phyloP scores from a whole-genome alignment of 495 filamentous ascomycete genomes.

The Penicillium odoratum region DNA sequence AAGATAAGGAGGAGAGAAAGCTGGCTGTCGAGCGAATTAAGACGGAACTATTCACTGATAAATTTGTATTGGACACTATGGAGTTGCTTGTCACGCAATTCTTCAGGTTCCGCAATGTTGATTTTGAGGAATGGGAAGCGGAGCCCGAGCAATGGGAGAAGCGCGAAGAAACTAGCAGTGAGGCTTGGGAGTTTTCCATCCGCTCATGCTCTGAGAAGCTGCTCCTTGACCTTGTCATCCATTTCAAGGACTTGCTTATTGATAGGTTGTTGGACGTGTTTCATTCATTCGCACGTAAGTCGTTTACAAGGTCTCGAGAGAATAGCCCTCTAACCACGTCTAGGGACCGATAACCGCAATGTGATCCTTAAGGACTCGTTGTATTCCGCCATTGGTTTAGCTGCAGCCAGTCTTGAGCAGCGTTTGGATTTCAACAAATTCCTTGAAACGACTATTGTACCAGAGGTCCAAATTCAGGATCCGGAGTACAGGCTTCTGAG shows the following conservation, averaged over 20 bases:
- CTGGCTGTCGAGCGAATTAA: conserved; percentile 64
- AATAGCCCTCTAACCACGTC: neutral
- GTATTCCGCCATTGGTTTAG: conserved; percentile 87
- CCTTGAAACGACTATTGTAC: conserved; percentile 67
- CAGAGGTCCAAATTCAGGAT: conserved; percentile 74
- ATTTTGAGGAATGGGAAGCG: conserved; percentile 87
- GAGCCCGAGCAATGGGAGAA: conserved; percentile 93
- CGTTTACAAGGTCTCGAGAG: neutral
- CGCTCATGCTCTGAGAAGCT: conserved; percentile 90
- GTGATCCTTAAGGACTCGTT: conserved; percentile 87
- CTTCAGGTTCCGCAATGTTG: conserved; percentile 81
- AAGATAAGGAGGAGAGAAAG: conserved; percentile 69
- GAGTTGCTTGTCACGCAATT: conserved; percentile 81
- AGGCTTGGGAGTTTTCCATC: conserved; percentile 84
- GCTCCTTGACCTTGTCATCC: conserved; percentile 84
- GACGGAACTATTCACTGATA: conserved; percentile 67
- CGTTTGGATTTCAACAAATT: conserved; percentile 80
- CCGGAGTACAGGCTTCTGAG: conserved; percentile 84
- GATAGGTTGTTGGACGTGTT: conserved; percentile 79
- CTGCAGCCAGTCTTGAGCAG: conserved; percentile 69
- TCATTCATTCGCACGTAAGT: conserved; percentile 63
- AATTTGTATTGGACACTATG: conserved; percentile 75
- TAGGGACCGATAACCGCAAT: conserved; percentile 60
- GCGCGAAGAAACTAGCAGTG: conserved; percentile 73
- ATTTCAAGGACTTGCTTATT: conserved; percentile 77